A percentile compares a stretch with the other conserved stretches of the same genome.
Evolutionary conservation across 805 yeast species (phyloP).

Genomic region (Candida namnaoensis): DNA sequence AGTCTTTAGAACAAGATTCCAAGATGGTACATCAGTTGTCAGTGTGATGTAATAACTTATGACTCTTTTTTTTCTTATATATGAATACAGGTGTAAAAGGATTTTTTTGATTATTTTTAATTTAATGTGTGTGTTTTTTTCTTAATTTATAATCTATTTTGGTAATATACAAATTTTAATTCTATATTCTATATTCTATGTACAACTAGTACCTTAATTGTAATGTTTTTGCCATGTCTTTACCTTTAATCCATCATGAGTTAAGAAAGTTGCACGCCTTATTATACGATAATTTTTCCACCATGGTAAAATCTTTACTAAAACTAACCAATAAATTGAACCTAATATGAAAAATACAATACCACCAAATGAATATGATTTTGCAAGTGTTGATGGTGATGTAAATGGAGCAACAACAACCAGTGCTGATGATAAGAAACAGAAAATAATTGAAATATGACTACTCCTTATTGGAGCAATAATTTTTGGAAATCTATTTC

Average conservation of each 20-base stretch:
- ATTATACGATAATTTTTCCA: neutral
- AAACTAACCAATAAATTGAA: constrained; percentile 18
- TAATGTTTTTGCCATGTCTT: neutral
- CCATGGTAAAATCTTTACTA: constrained; percentile 9
- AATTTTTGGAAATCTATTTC: constrained; percentile 36
- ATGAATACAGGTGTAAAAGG: no score
- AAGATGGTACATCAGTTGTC: constrained; percentile 94
- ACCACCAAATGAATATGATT: constrained; percentile 22
- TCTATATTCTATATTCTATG: neutral
- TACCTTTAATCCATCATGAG: neutral
- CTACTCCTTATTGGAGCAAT: constrained; percentile 43
- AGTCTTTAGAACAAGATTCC: constrained; percentile 87
- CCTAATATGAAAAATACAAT: constrained; percentile 34
- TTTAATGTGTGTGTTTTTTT: neutral
- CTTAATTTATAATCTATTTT: no score
- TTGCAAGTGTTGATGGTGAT: constrained; percentile 3
- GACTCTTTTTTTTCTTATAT: no score
- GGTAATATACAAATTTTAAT: neutral
- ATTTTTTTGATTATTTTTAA: no score
- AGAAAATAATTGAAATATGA: constrained; percentile 11
- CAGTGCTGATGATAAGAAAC: constrained; percentile 4
- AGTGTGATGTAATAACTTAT: constrained; percentile 41
- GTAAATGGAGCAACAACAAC: constrained; percentile 7
- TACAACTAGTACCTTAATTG: neutral
- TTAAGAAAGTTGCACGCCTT: neutral